Conservation (phyloP, 305 asterid species). For the Fraxinus latifolia region DNA sequence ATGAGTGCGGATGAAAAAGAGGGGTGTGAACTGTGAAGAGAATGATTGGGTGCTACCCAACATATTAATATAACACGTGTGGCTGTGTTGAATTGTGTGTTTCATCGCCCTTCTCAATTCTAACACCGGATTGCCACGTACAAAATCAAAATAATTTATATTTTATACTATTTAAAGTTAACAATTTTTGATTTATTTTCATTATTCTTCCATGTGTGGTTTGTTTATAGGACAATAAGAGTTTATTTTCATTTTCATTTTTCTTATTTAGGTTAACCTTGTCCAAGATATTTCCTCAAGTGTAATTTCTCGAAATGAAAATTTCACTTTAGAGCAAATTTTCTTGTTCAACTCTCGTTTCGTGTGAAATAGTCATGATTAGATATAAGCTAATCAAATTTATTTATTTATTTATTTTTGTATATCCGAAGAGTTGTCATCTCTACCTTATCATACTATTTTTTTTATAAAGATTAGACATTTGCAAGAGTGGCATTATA, state of each 20-base stretch:
- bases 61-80: conserved; percentile 9
- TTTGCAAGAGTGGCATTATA: neutral
- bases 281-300: neutral
- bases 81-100: neutral
- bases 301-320: neutral
- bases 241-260: neutral
- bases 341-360: neutral
- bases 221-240: neutral
- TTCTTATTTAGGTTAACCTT: neutral
- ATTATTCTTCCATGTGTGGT: neutral
- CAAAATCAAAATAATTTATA: neutral
- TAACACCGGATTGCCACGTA: neutral
- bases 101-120: neutral
- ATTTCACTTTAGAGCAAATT: neutral
- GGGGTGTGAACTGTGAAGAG: conserved; percentile 2
- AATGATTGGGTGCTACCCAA: conserved; percentile 1
- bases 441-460: neutral
- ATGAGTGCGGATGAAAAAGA: neutral
- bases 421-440: neutral
- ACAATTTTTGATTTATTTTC: neutral
- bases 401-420: neutral
- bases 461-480: neutral
- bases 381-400: neutral
- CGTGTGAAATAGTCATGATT: neutral
- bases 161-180: neutral